These are phyloP conservation scores for Aspergillus calidoustus DNA, from an alignment of 2,329 filamentous ascomycete genomes.

Conservation along the genomic window DNA sequence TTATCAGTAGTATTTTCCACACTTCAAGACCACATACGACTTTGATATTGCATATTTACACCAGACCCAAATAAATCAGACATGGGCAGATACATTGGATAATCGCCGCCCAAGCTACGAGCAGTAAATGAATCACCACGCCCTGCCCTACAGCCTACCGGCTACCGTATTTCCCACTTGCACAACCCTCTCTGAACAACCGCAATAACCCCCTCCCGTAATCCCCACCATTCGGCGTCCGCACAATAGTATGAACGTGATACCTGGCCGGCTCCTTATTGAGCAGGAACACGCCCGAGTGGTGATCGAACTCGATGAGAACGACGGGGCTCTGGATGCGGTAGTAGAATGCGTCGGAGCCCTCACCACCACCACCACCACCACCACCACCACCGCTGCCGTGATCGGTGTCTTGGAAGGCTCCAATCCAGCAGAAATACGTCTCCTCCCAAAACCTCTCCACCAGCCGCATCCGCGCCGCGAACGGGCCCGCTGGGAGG, in stretches of 20 bases:
- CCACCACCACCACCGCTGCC: too few relatives aligned
- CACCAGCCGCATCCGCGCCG: background rate
- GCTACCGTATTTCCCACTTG: too few relatives aligned
- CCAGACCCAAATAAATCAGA: too few relatives aligned
- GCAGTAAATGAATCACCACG: too few relatives aligned
- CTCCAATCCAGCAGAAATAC: background rate
- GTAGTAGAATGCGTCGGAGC: background rate
- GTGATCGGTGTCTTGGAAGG: background rate
- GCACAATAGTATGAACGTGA: background rate
- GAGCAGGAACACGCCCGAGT: background rate
- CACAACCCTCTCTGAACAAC: background rate
- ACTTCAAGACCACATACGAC: too few relatives aligned
- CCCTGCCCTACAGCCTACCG: too few relatives aligned
- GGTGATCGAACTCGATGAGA: background rate
- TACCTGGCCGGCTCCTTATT: background rate
- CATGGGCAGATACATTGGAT: too few relatives aligned
- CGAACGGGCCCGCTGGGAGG: background rate
- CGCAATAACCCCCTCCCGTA: background rate
- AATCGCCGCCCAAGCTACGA: too few relatives aligned
- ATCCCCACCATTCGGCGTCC: background rate
- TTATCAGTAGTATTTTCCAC: too few relatives aligned
- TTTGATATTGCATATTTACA: too few relatives aligned
- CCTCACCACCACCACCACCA: background rate
- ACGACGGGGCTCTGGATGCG: background rate
- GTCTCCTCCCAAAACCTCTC: conserved; percentile 31